Evolutionary conservation across 345 rosid species (phyloP), one percentile per base, ranked within the genome.

Genomic region (Alliaria petiolata): DNA sequence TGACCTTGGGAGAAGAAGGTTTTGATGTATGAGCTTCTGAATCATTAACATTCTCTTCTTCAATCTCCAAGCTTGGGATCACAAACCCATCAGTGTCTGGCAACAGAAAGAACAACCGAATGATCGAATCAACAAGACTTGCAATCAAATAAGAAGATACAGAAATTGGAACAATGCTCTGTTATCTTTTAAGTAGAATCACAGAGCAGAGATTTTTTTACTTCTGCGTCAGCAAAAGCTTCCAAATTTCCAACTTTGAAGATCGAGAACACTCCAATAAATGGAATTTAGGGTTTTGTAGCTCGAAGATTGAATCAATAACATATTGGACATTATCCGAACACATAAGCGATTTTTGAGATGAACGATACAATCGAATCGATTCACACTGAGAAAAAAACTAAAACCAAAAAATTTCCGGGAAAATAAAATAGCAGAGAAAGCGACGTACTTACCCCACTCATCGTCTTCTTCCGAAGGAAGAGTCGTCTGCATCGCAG

Each of bases 31-130:
- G 83, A 59, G 54, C 76, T 79, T 82, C 76, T 54, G 83, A 69
- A 57, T 78, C 78, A 79, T 62, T 75, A 44, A 47, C 62, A 36
- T 69, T 79, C 2, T 56, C 77, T 39, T 78, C 51, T 46, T 75
- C 67, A 77, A 85, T 78, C 75, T 83, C 98, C 87, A 93, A 82
- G 78, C 97, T 91, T 71, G 98, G 98, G 66, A 93, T 87, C 86
- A 93, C 96, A 59, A 89, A 93, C 78, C 87, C 98, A 79, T 93
- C 98, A 71, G 89, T 87, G 80, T 93, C 98, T 91, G 65, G 13
- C 25, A 72, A 39, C 74, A 68, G 67, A 64, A 36, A 66, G 44
- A 25, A 31, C 30, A 62, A 17, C 3, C 44, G 10, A 33, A 31
- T 19, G 38, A 42, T 17, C 19, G 5, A 14, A 14, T 52, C 26